Evolutionary conservation across 495 filamentous ascomycete species (phyloP), one percentile per base, ranked within the genome.

Genomic region (Friedmanniomyces endolithicus): DNA sequence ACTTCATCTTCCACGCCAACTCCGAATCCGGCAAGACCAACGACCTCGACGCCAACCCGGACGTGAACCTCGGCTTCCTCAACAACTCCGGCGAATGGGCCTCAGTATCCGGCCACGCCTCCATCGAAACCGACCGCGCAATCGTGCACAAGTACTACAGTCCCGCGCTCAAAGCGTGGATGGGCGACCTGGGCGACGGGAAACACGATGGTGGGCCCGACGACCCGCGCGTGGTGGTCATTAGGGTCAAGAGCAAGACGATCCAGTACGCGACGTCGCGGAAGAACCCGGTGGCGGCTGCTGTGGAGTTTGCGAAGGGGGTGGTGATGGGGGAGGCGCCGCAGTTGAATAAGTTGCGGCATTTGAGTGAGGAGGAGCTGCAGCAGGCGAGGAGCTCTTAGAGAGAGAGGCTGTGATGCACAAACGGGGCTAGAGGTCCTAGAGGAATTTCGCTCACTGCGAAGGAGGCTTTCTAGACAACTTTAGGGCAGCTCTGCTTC

Each of bases 1-100:
- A 95, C 68, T 80, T 94, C 45, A 76, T 94, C 70, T 95, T 97
- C 78, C 83, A 92, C 73, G 87, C 88, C 60, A 95, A 95, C 74
- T 88, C 87, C 56, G 86, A 92, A 67, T 89, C 87, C 34, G 85
- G 87, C 69, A 95, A 97, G 73, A 90, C 88, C 12, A 77, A 87
- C 70, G 89, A 95, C 65, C 77, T 97, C 16, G 70, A 75, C 45
- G 70, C 71, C 17, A 84, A 95, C 72, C 75, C 81, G 0, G 80
- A 89, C 67, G 78, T 85, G 67, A 95, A 95, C 74, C 78, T 95
- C 66, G 80, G 81, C 48, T 97, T 97, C 78, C 74, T 89, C 58
- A 85, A 87, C 69, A 70, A 67, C 57, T 79, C 76, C 37, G 88
- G 87, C 55, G 74, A 81, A 63, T 86, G 83, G 83, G 90, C 90